Evolutionary conservation across 805 yeast genomes (phyloP), one percentile per base, ranked within the genome.

Genomic region (Candida arabinofermentans): DNA sequence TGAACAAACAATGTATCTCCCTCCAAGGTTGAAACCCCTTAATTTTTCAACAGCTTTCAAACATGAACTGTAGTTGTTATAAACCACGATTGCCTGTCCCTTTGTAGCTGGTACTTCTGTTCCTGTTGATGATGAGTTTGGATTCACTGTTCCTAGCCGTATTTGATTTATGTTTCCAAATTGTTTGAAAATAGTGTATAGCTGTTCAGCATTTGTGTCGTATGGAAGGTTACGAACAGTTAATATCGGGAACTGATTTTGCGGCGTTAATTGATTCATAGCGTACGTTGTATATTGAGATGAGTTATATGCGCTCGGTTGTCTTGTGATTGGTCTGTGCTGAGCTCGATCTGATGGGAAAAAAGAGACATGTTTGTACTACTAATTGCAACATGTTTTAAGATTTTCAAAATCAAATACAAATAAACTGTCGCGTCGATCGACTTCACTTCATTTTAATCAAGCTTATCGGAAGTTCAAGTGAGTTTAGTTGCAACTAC

Each of bases 191-290:
- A 79, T 61, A 22, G 70, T 72, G 50, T 72, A 78, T 26, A 81
- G 59, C 29, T 75, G 73, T 3, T 61, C 65, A 0, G 72, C 48
- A 4, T 74, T 61, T 1, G 73, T 65, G 21, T 69, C 69, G 51
- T 70, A 81, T 2, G 86, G 81, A 6, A 81, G 65, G 52, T 81
- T 81, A 55, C 76, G 77, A 24, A 79, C 79, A 44, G 69, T 66
- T 14, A 81, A 36, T 14, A 64, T 57, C 3, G 69, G 69, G 24
- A 61, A 64, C 24, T 59, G 61, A 30, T 50, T 52, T n/a, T 33
- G 35, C 13, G 14, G 35, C 16, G 24, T 7, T 33, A 21, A n/a
- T 21, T 33, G 24, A 21, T 19, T 33, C 35, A 27, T 27, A n/a
- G 14, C 4, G 17, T 14, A 9, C 9, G 10, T 10, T 5, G 14